Percentiles rank a stretch among this genome's conserved stretches.
Evolutionary conservation across 1,284 basidiomycete genomes (phyloP).

Genomic region (Dichomitus squalens): DNA sequence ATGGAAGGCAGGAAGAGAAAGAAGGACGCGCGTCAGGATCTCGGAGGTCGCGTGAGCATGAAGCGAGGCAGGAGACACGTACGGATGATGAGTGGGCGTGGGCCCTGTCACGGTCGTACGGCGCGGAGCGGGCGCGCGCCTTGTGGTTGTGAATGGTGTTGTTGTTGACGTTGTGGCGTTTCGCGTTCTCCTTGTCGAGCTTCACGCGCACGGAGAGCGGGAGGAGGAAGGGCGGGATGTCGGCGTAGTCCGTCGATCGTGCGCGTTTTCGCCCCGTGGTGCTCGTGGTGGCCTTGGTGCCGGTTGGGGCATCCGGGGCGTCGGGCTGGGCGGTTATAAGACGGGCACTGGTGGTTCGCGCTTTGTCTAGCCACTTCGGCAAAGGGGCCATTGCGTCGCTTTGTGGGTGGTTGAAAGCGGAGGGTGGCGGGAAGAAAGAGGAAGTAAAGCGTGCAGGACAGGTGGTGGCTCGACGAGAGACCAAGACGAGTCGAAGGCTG

Average conservation of each 20-base stretch:
- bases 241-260: constrained; percentile 2
- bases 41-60: not conserved
- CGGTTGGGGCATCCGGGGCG: not conserved
- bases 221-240: constrained; percentile 21
- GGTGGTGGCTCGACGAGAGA: not conserved
- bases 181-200: constrained; percentile 5
- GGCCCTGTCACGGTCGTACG: constrained; percentile 1
- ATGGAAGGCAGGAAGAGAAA: not conserved
- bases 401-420: not conserved
- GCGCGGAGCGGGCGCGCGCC: constrained; percentile 5
- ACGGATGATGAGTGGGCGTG: not conserved
- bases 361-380: constrained; percentile 20
- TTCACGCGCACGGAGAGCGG: constrained; percentile 19
- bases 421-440: not conserved
- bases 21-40: not conserved
- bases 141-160: too few relatives aligned
- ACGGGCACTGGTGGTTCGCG: constrained; percentile 10
- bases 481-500: not conserved
- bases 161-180: not conserved
- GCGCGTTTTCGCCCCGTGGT: not conserved
- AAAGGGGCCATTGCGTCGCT: constrained; percentile 16
- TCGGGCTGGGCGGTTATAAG: constrained; percentile 16
- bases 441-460: not conserved
- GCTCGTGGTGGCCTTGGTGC: not conserved
- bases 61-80: not conserved